Evolutionary conservation across 768 basidiomycete species (phyloP), one percentile per base, ranked within the genome.

Genomic region (Mycena olivaceomarginata): DNA sequence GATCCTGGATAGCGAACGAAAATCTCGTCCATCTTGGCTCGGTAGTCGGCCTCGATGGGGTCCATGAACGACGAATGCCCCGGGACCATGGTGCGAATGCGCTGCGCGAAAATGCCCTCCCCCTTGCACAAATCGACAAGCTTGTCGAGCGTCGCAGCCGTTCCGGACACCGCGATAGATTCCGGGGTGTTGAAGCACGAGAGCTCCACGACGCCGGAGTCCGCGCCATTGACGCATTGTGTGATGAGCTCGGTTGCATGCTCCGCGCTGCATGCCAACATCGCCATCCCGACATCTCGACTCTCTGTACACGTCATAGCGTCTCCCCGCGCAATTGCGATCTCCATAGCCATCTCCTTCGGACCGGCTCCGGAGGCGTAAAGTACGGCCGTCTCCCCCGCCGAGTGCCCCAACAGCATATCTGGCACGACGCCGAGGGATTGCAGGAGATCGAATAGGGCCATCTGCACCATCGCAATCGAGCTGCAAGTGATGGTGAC

Each of bases 401-500:
- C 84, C 15, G 86, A 86, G 72, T 86, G 85, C 2, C 86, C 86
- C 31, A 86, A 25, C 37, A 86, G 67, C 3, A 77, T 68, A 59
- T 84, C 80, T 0, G 86, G 85, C 6, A 48, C 48, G 60, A 86
- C 43, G 4, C 83, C 83, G 13, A 83, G 48, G 39, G 78, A 74
- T 6, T 60, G 67, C 1, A 86, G 72, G 2, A 82, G 74, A 64
- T 87, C 86, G 73, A 82, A 79, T 16, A 85, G 46, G 0, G 85
- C 86, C 15, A 86, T 82, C 70, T 87, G 86, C 39, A 86, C 46
- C 72, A 87, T 84, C 0, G 86, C 80, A 16, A 87, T 63, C 4
- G 84, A 75, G 39, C 46, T 15, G 83, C 82, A 15, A 82, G 80
- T 56, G 77, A 77, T 83, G 3, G 84, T 67, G 1, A 81, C 76